These are phyloP conservation scores for Penicillium sp. DNA, from an alignment of 2,329 filamentous ascomycete genomes.

Conservation along the genomic window DNA sequence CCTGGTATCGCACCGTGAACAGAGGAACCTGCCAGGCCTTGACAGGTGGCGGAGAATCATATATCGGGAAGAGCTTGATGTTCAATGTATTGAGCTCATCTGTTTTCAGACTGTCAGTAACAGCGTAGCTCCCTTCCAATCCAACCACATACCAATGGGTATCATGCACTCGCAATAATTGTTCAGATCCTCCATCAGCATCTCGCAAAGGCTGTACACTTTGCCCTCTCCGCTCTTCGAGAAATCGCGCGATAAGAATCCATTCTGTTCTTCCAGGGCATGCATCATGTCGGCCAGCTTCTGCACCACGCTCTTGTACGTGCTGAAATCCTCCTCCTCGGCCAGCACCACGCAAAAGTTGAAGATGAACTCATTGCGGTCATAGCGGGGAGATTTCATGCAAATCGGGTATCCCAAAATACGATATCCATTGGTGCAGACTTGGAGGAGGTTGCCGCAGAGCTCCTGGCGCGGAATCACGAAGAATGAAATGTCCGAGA, in stretches of 20 bases:
- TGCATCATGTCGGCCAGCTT: constrained; percentile 81
- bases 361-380: constrained; percentile 96
- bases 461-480: constrained; percentile 93
- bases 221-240: constrained; percentile 47
- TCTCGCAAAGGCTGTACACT: constrained; percentile 70
- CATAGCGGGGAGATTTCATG: constrained; percentile 75
- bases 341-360: constrained; percentile 87
- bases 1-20: constrained; percentile 54
- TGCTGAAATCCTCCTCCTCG: constrained; percentile 64
- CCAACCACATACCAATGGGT: constrained; percentile 65
- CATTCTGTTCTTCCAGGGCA: constrained; percentile 85
- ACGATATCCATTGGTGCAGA: constrained; percentile 68
- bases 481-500: constrained; percentile 81
- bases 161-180: constrained; percentile 99
- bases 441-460: constrained; percentile 77
- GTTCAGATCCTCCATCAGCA: constrained; percentile 86
- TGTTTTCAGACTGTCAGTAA: constrained; percentile 32
- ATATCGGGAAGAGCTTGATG: constrained; percentile 88
- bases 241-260: constrained; percentile 59
- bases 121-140: not conserved
- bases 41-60: constrained; percentile 70
- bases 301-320: constrained; percentile 78
- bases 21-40: constrained; percentile 89
- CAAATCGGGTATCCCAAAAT: constrained; percentile 87
- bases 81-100: constrained; percentile 93